Evolutionary conservation across 495 filamentous ascomycete genomes (phyloP), one percentile per base, ranked within the genome.

Genomic region (Evernia prunastri): DNA sequence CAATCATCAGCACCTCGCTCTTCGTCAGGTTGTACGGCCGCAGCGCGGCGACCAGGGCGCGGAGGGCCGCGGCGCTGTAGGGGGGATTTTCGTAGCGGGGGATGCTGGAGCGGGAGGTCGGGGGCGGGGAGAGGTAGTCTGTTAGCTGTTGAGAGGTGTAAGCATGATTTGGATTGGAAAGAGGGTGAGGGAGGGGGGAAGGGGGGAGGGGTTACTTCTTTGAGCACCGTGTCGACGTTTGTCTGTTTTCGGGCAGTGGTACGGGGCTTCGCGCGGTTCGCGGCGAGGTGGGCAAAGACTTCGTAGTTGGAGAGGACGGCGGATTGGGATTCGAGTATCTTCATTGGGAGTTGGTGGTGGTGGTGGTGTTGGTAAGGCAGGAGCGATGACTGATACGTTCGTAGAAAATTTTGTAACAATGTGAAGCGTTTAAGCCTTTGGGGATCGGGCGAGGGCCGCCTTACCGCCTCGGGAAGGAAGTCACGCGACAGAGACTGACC

Each of bases 221-320:
- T 80, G 1, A 81, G 72, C 27, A 83, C 79, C 0, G 79, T 81
- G 62, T 79, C 78, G 70, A 81, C 77, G 58, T 81, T 79, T 56
- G 76, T 60, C 8, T 78, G 63, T 58, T 79, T 78, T 5, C 77
- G 78, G n/a, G 73, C 69, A 51, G 76, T 27, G 63, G 63, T 53
- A 49, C 66, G 56, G 51, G 61, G 60, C 58, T 65, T 67, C 4
- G 66, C 60, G 58, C 45, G 59, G 40, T 69, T 80, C 37, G 78
- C 72, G 0, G 72, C 76, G 59, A 89, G 69, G 70, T 87, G 84
- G 25, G 78, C 71, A 39, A 83, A 78, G 63, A 89, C 86, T 74
- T 89, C 86, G 64, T 84, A 77, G 71, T 87, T 87, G 67, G 84
- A 84, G 72, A 88, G 79, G 57, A 78, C 78, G 25, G 83, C 84